These are phyloP conservation scores for Cytospora chrysosperma DNA, from an alignment of 2,329 filamentous ascomycete genomes.

Conservation along the genomic window DNA sequence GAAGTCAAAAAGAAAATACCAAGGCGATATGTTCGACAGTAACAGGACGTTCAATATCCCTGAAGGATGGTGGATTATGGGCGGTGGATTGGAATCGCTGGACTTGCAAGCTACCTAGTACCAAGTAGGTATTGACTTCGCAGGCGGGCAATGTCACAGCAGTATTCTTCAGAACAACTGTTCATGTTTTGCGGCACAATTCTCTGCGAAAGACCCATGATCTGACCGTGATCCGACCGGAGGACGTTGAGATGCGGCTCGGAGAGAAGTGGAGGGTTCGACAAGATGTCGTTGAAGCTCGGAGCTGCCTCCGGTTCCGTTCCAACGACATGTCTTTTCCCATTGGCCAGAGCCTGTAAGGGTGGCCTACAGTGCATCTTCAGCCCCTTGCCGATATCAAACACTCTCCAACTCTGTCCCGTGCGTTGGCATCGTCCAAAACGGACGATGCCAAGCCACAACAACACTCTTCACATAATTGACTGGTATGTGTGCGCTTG, in stretches of 20 bases:
- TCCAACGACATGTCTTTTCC: conserved; percentile 26
- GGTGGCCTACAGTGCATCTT: conserved; percentile 9
- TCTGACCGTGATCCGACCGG: not conserved
- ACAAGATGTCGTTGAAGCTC: conserved; percentile 24
- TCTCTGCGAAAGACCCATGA: not conserved
- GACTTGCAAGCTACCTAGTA: not conserved
- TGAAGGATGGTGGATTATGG: not conserved
- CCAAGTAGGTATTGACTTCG: not conserved
- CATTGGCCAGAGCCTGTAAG: conserved; percentile 25
- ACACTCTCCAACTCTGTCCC: conserved; percentile 18
- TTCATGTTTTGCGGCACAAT: not conserved
- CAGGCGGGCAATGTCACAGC: not conserved
- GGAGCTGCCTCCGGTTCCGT: conserved; percentile 18
- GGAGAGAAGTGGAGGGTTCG: not conserved
- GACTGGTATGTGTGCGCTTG: not conserved
- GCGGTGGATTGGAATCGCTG: not conserved
- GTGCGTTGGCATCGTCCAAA: not conserved
- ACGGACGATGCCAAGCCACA: not conserved
- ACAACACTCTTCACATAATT: not conserved
- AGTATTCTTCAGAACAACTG: too few relatives aligned
- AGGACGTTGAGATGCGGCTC: conserved; percentile 24
- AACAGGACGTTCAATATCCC: not conserved
- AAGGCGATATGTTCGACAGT: not conserved
- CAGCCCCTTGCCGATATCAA: conserved; percentile 29
- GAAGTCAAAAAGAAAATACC: not conserved